Evolutionary conservation across 306 rosid species (phyloP), one percentile per base, ranked within the genome.

Genomic region (Quercus rubra): DNA sequence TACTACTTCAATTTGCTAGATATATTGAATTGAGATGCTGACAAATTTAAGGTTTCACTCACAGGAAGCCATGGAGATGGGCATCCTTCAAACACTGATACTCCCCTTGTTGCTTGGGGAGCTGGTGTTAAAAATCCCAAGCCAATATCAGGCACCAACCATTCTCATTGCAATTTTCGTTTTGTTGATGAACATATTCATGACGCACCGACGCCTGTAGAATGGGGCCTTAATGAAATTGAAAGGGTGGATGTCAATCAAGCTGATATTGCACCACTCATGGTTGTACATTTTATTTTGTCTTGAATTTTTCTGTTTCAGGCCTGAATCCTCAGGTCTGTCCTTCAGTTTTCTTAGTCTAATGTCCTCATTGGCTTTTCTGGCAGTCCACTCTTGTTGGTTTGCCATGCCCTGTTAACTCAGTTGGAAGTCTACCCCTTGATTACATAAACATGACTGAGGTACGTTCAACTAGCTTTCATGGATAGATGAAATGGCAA

Each of bases 51-150:
- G 77, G 71, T 79, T 88, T 77, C 66, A 55, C 33, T 79, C 64
- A 74, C 72, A 91, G 98, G 98, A 79, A 93, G 97, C 88, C 98
- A 93, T 59, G 98, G 98, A 72, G 98, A 93, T 77, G 98, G 98
- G 75, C 98, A 93, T 89, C 97, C 97, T 75, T 52, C 98, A 74
- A 93, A 93, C 84, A 93, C 98, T 4, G 98, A 93, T 78, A 93
- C 98, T 52, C 97, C 98, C 76, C 95, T 93, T 85, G 98, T 93
- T 85, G 97, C 83, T 13, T 93, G 98, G 98, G 98, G 98, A 77
- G 94, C 98, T 69, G 98, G 98, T 77, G 87, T 93, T 75, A 85
- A 90, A 80, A 73, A 87, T 85, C 98, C 98, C 57, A 90, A 82
- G 88, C 89, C 90, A 67, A 61, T 83, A 66, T 90, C 94, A 35